These are phyloP conservation scores for Phytophthora hibernalis DNA, from an alignment of 352 stramenopile species.

Conservation along the genomic window DNA sequence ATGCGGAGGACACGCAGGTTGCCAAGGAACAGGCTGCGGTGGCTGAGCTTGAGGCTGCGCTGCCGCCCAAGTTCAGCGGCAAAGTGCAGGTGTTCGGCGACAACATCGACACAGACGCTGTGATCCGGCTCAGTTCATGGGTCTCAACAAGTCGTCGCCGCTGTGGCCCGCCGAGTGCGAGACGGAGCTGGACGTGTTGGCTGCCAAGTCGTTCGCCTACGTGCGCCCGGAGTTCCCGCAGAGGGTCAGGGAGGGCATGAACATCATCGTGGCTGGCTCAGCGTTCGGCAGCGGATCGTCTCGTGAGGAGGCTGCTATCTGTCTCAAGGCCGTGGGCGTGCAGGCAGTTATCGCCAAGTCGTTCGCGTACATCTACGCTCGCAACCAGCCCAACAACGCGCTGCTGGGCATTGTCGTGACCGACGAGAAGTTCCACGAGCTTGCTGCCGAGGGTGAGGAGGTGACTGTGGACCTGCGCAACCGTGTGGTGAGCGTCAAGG, in stretches of 20 bases:
- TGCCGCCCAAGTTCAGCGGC: slow-evolving; percentile 66
- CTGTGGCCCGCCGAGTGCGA: slow-evolving; percentile 82
- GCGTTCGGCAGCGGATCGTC: slow-evolving; percentile 84
- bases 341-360: slow-evolving; percentile 87
- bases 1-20: slow-evolving; percentile 43
- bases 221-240: slow-evolving; percentile 78
- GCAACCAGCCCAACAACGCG: slow-evolving; percentile 88
- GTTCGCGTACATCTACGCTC: slow-evolving; percentile 88
- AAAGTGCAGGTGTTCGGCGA: slow-evolving; percentile 81
- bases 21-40: slow-evolving; percentile 65
- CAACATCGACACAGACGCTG: slow-evolving; percentile 84
- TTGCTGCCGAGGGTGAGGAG: slow-evolving; percentile 67
- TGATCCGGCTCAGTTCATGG: slow-evolving; percentile 88
- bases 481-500: slow-evolving; percentile 64
- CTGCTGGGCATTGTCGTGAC: slow-evolving; percentile 84
- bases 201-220: slow-evolving; percentile 84
- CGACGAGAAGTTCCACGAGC: slow-evolving; percentile 81
- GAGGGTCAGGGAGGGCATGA: slow-evolving; percentile 75
- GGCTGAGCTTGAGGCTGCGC: slow-evolving; percentile 56
- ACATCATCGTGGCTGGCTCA: slow-evolving; percentile 81
- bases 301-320: slow-evolving; percentile 81
- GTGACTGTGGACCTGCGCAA: slow-evolving; percentile 79
- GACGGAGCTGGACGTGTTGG: slow-evolving; percentile 81
- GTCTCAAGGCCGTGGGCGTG: slow-evolving; percentile 80
- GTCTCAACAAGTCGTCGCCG: slow-evolving; percentile 79